Evolutionary conservation across 2,329 filamentous ascomycete genomes (phyloP), one percentile per base, ranked within the genome.

Genomic region (Penicillium hesseltinei): DNA sequence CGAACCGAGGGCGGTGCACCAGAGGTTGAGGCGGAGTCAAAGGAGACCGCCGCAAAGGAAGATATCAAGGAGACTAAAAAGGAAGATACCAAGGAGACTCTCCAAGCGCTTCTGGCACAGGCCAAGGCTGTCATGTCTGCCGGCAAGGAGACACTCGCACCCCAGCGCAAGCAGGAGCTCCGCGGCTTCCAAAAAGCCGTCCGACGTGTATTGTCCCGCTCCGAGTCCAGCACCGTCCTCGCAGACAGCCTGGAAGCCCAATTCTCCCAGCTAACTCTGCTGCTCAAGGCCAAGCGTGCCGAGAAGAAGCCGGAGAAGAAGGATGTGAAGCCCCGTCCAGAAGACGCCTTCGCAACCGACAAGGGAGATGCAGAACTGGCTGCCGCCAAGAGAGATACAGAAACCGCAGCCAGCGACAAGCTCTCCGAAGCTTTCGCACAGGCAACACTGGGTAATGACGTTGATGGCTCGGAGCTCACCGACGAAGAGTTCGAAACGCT

Each of bases 121-220:
- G 85, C 87, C 53, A 86, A 88, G 71, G 71, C 70, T n/a, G 80
- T 89, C 52, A 78, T 89, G 59, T 78, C 80, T 10, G 80, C 75
- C 56, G 73, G 83, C 58, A 77, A 80, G 59, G 75, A 80, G 5
- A 62, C 71, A 23, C 77, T 92, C 35, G 82, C 83, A 33, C 89
- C 84, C 53, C 88, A 87, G 71, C 85, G 88, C 71, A 94, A 93
- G 80, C 85, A 88, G 70, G 83, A 87, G 53, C 81, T 95, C 53
- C 88, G 91, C 50, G 77, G 82, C n/a, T 90, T 95, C 77, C 80
- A 88, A 59, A 82, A 83, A 65, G 80, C 83, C 27, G 81, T 90
- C 45, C 85, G 84, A 67, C 81, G 82, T 45, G 83, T 88, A 44
- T 80, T 93, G 47, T 79, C 82, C 51, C 81, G 82, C 55, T 79